Percentiles rank a stretch among this genome's conserved stretches.
Conservation (phyloP, 2,329 filamentous ascomycete species). For the Aschersonia sp. region DNA sequence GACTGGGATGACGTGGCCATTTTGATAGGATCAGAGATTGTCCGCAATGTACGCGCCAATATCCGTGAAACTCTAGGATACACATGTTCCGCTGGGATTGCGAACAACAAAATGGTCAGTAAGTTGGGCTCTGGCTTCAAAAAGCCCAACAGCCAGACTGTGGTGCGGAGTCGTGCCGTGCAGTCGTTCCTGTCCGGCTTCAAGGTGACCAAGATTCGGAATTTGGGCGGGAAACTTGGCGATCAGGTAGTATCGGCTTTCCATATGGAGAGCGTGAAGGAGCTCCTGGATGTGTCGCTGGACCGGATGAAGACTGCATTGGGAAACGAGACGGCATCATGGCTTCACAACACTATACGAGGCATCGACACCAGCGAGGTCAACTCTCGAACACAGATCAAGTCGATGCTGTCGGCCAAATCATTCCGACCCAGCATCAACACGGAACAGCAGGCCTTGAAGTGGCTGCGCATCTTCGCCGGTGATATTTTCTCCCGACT, state of each 20-base stretch:
- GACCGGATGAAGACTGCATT: conserved; percentile 66
- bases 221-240: conserved; percentile 88
- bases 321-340: conserved; percentile 70
- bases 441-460: conserved; percentile 59
- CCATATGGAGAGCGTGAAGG: conserved; percentile 63
- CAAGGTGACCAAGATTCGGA: conserved; percentile 91
- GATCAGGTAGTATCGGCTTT: conserved; percentile 74
- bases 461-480: conserved; percentile 83
- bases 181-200: conserved; percentile 67
- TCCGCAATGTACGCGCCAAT: conserved; percentile 56
- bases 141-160: conserved; percentile 88
- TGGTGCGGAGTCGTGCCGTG: conserved; percentile 77
- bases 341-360: conserved; percentile 74
- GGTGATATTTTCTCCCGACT: conserved; percentile 84
- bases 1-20: conserved; percentile 96
- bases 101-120: conserved; percentile 86
- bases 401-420: conserved; percentile 94
- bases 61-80: conserved; percentile 64
- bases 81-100: conserved; percentile 82
- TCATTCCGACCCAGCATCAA: conserved; percentile 80
- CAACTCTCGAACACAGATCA: conserved; percentile 82
- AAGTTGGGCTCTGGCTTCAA: conserved; percentile 85
- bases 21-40: conserved; percentile 76
- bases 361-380: conserved; percentile 82
- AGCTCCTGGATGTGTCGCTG: conserved; percentile 57